A percentile compares a stretch with the other conserved stretches of the same genome.
Conservation (phyloP, 1,284 basidiomycete species). For the Caloboletus inedulis region DNA sequence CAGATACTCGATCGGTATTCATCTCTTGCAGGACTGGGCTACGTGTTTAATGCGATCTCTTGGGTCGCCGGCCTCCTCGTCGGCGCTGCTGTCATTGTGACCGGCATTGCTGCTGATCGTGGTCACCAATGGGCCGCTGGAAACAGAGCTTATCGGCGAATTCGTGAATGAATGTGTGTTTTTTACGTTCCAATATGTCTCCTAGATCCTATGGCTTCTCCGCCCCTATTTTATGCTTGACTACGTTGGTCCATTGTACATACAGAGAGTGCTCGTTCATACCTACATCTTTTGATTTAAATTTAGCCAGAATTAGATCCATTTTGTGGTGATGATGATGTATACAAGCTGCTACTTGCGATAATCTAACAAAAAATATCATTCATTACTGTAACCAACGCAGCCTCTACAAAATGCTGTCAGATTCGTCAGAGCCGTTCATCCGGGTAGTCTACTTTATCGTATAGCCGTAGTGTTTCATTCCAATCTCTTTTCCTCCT, state of each 20-base stretch:
- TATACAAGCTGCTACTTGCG: background rate
- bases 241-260: background rate
- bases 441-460: conserved; percentile 50
- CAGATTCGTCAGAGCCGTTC: conserved; percentile 16
- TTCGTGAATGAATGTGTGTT: conserved; percentile 32
- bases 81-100: conserved; percentile 52
- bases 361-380: background rate
- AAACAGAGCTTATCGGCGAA: conserved; percentile 61
- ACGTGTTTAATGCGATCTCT: conserved; percentile 54
- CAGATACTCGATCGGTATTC: conserved; percentile 1
- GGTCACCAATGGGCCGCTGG: conserved; percentile 75
- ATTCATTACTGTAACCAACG: background rate
- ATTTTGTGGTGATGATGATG: background rate
- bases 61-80: conserved; percentile 59
- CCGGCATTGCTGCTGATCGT: conserved; percentile 62
- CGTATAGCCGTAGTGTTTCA: conserved; percentile 75
- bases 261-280: conserved; percentile 3
- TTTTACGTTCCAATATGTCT: background rate
- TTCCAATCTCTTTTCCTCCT: conserved; percentile 86
- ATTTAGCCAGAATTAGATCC: background rate
- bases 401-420: background rate
- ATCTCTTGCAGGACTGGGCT: conserved; percentile 48
- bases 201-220: background rate
- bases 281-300: conserved; percentile 1
- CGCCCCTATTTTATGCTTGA: background rate